These are phyloP conservation scores for Epichloe bromicola DNA, from an alignment of 2,329 filamentous ascomycete genomes.

Conservation along the genomic window DNA sequence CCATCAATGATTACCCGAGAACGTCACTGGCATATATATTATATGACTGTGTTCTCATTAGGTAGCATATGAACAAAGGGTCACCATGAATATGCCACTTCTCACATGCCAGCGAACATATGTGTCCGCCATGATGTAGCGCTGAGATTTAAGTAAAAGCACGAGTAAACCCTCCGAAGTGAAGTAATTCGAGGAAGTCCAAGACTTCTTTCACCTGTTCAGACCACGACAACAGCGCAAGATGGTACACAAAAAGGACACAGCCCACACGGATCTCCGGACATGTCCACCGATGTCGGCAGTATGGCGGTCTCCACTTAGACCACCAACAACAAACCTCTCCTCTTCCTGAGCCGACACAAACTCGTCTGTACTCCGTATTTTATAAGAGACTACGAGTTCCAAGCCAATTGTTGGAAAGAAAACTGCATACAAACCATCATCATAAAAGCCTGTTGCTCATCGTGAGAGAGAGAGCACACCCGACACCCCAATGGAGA, in stretches of 20 bases:
- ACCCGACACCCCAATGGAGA: conserved; percentile 13
- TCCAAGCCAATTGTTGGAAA: neutral
- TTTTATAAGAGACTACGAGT: neutral
- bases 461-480: neutral
- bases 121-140: neutral
- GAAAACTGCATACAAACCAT: neutral
- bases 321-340: neutral
- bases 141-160: no score
- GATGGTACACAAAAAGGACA: no score
- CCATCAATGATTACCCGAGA: neutral
- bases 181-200: no score
- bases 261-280: no score
- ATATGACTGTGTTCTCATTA: neutral
- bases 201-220: no score
- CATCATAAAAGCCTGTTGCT: neutral
- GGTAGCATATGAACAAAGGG: neutral
- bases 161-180: no score
- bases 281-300: neutral
- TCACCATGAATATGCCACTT: neutral
- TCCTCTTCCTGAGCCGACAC: neutral
- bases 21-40: neutral
- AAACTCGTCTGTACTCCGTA: no score
- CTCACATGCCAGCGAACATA: neutral
- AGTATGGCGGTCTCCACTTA: neutral
- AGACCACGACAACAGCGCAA: no score